These are phyloP conservation scores for Colletotrichum sp. DNA, from an alignment of 2,329 filamentous ascomycete genomes.

Conservation along the genomic window DNA sequence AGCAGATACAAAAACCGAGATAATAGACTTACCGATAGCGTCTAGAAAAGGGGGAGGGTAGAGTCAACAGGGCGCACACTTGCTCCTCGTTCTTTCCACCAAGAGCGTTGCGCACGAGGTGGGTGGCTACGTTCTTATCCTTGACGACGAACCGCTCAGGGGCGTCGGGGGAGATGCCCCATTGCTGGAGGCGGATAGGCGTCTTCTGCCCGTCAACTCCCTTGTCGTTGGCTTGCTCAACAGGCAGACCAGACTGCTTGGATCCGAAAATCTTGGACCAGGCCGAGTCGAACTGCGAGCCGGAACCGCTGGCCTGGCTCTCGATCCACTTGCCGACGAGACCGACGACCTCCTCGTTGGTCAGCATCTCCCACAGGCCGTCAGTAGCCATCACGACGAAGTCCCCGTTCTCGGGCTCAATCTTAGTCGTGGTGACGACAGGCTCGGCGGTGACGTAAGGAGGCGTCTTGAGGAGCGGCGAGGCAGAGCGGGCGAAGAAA, in stretches of 20 bases:
- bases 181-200: slow-evolving; percentile 89
- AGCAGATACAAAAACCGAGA: not conserved
- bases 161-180: slow-evolving; percentile 78
- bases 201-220: slow-evolving; percentile 75
- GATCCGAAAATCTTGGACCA: slow-evolving; percentile 72
- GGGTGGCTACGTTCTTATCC: slow-evolving; percentile 95
- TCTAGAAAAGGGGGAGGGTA: slow-evolving; percentile 89
- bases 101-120: slow-evolving; percentile 92
- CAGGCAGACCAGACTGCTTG: slow-evolving; percentile 65
- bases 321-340: slow-evolving; percentile 98
- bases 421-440: slow-evolving; percentile 89
- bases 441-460: slow-evolving; percentile 98
- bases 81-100: slow-evolving; percentile 94
- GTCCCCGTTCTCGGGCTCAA: slow-evolving; percentile 87
- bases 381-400: slow-evolving; percentile 97
- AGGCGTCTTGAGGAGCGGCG: slow-evolving; percentile 81
- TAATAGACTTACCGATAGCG: slow-evolving; percentile 73
- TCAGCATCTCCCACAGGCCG: slow-evolving; percentile 98
- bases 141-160: slow-evolving; percentile 89
- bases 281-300: slow-evolving; percentile 70
- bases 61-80: slow-evolving; percentile 87
- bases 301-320: slow-evolving; percentile 61
- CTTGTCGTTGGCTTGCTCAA: slow-evolving; percentile 65
- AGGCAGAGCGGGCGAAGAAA: slow-evolving; percentile 86
- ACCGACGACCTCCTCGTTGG: slow-evolving; percentile 96